phyloP scores from a whole-genome alignment of 2,329 filamentous ascomycete species.

The Xylariaceae sp. region DNA sequence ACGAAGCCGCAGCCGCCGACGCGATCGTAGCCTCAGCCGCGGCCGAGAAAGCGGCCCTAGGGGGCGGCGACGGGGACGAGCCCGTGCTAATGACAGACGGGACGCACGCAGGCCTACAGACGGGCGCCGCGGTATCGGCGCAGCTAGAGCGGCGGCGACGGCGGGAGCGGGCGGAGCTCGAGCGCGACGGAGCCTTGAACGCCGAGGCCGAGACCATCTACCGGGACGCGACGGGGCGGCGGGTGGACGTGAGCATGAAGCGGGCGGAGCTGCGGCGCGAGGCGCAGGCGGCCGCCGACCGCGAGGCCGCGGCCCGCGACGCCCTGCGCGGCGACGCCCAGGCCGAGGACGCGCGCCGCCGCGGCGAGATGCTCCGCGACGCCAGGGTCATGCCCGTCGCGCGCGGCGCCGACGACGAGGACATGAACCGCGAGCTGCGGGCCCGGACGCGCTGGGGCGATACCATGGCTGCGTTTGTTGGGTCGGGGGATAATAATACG shows the following conservation, averaged over 20 bases:
- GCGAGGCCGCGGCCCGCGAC: conserved; percentile 70
- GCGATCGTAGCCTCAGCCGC: conserved; percentile 17
- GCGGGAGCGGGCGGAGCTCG: conserved; percentile 31
- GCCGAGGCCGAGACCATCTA: conserved; percentile 83
- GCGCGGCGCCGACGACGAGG: conserved; percentile 78
- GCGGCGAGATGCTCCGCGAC: conserved; percentile 72
- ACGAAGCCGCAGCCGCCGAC: conserved; percentile 60
- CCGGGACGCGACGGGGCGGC: conserved; percentile 89
- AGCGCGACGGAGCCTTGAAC: conserved; percentile 27
- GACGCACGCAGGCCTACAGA: conserved; percentile 84
- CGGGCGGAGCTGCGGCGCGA: conserved; percentile 78
- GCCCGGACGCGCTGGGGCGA: conserved; percentile 86
- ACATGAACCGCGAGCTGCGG: conserved; percentile 82
- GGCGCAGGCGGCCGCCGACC: conserved; percentile 69
- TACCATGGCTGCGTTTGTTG: conserved; percentile 80
- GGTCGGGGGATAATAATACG: no score
- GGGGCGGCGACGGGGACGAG: conserved; percentile 46
- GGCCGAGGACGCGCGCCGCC: conserved; percentile 63
- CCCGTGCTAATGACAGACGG: conserved; percentile 80
- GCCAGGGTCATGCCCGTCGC: conserved; percentile 83
- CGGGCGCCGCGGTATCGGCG: conserved; percentile 74
- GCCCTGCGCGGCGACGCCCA: conserved; percentile 86
- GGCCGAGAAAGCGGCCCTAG: conserved; percentile 45
- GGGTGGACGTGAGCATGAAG: conserved; percentile 91
- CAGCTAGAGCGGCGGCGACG: conserved; percentile 68